These are phyloP conservation scores for Coelastrella sp. DNA, from an alignment of 139 green algal genomes.

Conservation along the genomic window DNA sequence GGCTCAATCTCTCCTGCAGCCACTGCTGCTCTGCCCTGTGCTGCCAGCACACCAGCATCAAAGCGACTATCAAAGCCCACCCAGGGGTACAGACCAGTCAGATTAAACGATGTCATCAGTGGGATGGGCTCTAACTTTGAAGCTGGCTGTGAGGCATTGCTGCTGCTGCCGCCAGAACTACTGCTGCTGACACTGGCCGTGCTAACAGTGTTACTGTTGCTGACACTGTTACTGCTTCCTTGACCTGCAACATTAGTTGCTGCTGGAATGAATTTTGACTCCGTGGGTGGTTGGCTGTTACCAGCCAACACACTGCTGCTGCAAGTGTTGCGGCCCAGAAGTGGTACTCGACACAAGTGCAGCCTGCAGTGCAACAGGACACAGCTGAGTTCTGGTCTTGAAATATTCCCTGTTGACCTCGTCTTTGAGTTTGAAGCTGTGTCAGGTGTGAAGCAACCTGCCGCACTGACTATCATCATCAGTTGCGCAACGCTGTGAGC, in stretches of 20 bases:
- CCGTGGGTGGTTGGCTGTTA: too few species aligned
- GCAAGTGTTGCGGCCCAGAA: slow-evolving; percentile 20
- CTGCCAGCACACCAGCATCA: not conserved
- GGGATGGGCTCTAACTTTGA: not conserved
- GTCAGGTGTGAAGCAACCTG: too few species aligned
- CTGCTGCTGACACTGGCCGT: too few species aligned
- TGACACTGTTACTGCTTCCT: not conserved
- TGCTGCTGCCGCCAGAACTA: not conserved
- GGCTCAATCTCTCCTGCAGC: not conserved
- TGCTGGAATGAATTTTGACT: too few species aligned
- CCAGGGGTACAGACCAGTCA: slow-evolving; percentile 32
- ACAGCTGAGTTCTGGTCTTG: not conserved
- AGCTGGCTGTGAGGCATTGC: too few species aligned
- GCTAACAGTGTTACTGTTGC: too few species aligned
- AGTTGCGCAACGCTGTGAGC: too few species aligned
- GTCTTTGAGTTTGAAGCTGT: too few species aligned
- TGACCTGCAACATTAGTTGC: not conserved
- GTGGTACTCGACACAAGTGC: slow-evolving; percentile 40
- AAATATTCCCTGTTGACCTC: too few species aligned
- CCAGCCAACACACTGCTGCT: too few species aligned
- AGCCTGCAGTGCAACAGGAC: not conserved
- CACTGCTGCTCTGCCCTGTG: slow-evolving; percentile 18
- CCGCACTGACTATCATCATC: too few species aligned
- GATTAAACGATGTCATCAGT: slow-evolving; percentile 1
- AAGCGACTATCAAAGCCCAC: slow-evolving; percentile 19